These are phyloP conservation scores for Melaleuca alternifolia DNA, from an alignment of 345 rosid genomes.

Conservation along the genomic window DNA sequence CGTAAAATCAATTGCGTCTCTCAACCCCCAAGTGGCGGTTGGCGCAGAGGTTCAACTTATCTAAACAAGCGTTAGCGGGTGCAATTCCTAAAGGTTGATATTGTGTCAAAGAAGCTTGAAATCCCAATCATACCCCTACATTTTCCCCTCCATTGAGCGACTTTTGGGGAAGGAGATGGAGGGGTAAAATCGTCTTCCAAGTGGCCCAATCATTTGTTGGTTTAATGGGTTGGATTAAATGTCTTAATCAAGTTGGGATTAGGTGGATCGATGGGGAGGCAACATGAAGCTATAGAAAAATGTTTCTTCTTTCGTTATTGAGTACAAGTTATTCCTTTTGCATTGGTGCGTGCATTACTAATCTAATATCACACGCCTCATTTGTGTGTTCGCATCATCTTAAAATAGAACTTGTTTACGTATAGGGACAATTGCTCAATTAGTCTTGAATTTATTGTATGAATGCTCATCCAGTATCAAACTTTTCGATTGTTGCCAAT, in stretches of 20 bases:
- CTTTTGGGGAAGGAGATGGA: neutral
- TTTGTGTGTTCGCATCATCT: too few species aligned
- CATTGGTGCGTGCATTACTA: neutral
- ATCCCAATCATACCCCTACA: neutral
- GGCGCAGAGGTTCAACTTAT: neutral
- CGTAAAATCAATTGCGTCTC: neutral
- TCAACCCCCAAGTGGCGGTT: neutral
- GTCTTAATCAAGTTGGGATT: neutral
- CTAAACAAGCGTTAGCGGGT: neutral
- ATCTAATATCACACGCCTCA: neutral
- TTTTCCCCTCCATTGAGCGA: neutral
- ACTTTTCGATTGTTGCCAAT: too few species aligned
- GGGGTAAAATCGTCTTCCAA: neutral
- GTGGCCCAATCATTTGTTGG: neutral
- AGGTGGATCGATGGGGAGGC: neutral
- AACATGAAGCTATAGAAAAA: neutral
- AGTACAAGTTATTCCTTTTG: neutral
- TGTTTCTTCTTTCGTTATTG: neutral
- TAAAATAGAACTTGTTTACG: neutral
- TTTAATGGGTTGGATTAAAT: neutral
- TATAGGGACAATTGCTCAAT: neutral
- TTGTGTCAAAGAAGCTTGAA: neutral
- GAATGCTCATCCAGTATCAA: too few species aligned
- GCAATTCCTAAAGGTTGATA: neutral
- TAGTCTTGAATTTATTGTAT: rapidly evolving